A percentile compares a stretch with the other conserved stretches of the same genome.
Evolutionary conservation across 768 basidiomycete species (phyloP).

Genomic region (Lepiota venenata): DNA sequence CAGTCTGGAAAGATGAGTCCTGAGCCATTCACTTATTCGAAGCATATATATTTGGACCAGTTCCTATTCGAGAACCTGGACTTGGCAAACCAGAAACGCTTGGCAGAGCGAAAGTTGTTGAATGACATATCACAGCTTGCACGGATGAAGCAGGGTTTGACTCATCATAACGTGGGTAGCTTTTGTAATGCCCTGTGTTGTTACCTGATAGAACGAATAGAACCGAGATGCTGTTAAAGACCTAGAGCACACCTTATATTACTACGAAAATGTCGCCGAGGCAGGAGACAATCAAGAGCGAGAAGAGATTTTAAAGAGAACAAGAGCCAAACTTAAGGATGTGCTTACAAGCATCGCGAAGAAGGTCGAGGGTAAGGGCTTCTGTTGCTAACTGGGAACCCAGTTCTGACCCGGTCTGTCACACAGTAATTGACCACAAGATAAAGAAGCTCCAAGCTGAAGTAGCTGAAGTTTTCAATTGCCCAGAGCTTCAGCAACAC

Average conservation of each 20-base stretch:
- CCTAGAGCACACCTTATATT: slow-evolving; percentile 59
- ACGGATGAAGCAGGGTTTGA: slow-evolving; percentile 43
- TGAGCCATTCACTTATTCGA: slow-evolving; percentile 58
- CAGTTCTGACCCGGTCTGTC: neutral
- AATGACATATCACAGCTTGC: slow-evolving; percentile 47
- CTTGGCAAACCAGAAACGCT: slow-evolving; percentile 35
- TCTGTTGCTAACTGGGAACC: neutral
- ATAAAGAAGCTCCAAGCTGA: slow-evolving; percentile 43
- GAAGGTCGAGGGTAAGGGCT: slow-evolving; percentile 47
- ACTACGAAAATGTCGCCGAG: slow-evolving; percentile 67
- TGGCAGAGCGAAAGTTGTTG: slow-evolving; percentile 34
- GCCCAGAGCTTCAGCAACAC: slow-evolving; percentile 60
- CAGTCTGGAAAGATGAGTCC: slow-evolving; percentile 22
- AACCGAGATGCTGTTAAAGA: slow-evolving; percentile 60
- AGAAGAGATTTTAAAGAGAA: slow-evolving; percentile 35
- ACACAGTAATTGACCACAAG: slow-evolving; percentile 49
- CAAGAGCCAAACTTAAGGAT: slow-evolving; percentile 47
- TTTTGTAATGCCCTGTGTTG: neutral
- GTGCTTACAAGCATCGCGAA: slow-evolving; percentile 50
- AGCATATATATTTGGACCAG: slow-evolving; percentile 66
- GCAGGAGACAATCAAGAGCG: slow-evolving; percentile 45
- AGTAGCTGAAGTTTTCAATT: slow-evolving; percentile 48
- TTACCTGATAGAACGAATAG: slow-evolving; percentile 29
- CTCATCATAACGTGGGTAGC: slow-evolving; percentile 51
- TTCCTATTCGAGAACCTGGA: slow-evolving; percentile 60